Evolutionary conservation across 2,329 filamentous ascomycete genomes (phyloP), one percentile per base, ranked within the genome.

Genomic region (Trichophaea hybrida): DNA sequence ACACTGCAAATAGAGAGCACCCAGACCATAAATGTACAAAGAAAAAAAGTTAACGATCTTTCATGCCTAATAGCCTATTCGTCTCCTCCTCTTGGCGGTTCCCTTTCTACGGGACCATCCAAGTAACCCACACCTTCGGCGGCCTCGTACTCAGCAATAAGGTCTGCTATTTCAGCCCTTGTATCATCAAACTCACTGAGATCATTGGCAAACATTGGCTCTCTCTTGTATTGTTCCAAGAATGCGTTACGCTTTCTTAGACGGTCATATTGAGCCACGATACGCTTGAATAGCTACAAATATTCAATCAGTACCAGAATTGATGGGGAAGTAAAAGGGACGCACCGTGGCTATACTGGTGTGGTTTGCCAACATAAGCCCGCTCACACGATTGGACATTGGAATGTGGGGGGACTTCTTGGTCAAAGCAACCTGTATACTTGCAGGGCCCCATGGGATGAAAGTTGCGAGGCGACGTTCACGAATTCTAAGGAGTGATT

Each of bases 171-270:
- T 4, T 97, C 91, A 31, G 65, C 65, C 35, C 67, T 82, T 37
- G 93, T 87, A 73, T 96, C 90, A 71, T 98, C 94, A 69, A 98
- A 98, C 73, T 98, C 91, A 67, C 86, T 81, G 46, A 98, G 75
- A 48, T 90, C 93, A 66, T 97, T 91, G 0, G 88, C 79, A 73
- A 98, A 98, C 0, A 90, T 88, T 0, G 88, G 85, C 61, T 94
- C 94, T 72, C 93, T 93, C 75, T 95, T 97, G 75, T 98, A 98
- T 51, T 83, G 83, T 68, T 98, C 93, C 69, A 98, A 80, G 73
- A 97, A 98, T 54, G 93, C 93, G 72, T 97, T 97, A 55, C 91
- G 86, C 74, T 97, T 97, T 60, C 93, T 81, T 77, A 98, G 85
- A 32, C 86, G 84, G 69, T 95, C 90, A 73, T 97, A 98, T 71